Base-by-base conservation (phyloP, 768 basidiomycete genomes). In the Serpula lacrymans region DNA sequence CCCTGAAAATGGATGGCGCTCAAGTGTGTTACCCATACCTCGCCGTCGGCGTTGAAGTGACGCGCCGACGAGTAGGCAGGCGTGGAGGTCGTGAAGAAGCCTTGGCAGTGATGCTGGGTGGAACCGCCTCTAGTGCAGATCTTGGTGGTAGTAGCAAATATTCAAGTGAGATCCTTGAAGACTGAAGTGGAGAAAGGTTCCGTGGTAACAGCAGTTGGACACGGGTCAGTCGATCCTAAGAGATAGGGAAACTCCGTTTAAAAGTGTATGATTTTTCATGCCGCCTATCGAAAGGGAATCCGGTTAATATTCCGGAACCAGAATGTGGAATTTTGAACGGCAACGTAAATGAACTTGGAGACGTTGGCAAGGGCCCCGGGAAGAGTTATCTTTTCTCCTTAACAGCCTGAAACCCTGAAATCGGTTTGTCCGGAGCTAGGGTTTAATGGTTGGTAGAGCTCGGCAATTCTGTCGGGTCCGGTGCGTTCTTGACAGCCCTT, bases 1-100 rank as follows among this genome's bases (percentile, higher is more conserved):
- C 82, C 82, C 80, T 84, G 78, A 84, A 84, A 84, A 84, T 84
- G 81, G 83, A 84, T 84, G 82, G 83, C 81, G 81, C 82, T 85
- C 75, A 82, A 84, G 80, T 74, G 77, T 82, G 75, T 75, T 78
- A 82, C 83, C 83, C 79, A 84, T 78, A 84, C 82, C 78, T 80
- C 79, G 70, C 82, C 79, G 75, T 81, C 74, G 73, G 76, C 68
- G 77, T 79, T 77, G 62, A 69, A 76, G 72, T 76, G 77, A 83
- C 59, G 76, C 74, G 67, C 72, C 73, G 71, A 80, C 73, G 78
- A 82, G 78, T 80, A 82, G 80, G 78, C 75, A 75, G 78, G 77
- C 76, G 75, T 81, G 80, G 78, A 76, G 80, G 80, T 83, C 69
- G 75, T 80, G 78, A 78, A 77, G 80, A 82, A 84, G 79, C 77